These are phyloP conservation scores for Smittium mucronatum DNA, from an alignment of 371 early-diverging fungal genomes.

Conservation along the genomic window DNA sequence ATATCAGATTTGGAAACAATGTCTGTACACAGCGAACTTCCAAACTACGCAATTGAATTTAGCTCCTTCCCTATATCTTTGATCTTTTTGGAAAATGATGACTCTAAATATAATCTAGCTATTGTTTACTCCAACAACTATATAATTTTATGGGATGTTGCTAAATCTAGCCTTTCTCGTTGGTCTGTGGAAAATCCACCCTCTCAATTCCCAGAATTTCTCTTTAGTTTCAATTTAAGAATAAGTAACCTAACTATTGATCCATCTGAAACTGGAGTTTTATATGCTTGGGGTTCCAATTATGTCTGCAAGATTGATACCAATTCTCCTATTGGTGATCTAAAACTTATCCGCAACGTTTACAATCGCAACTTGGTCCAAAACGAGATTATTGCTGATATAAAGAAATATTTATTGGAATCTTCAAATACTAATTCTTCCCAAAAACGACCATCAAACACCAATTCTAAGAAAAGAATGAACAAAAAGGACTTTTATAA, in stretches of 20 bases:
- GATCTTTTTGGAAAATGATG: slow-evolving; percentile 52
- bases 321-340: slow-evolving; percentile 34
- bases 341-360: slow-evolving; percentile 34
- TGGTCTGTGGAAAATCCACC: slow-evolving; percentile 63
- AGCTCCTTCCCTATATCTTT: slow-evolving; percentile 44
- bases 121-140: slow-evolving; percentile 56
- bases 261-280: slow-evolving; percentile 43
- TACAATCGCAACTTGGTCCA: slow-evolving; percentile 44
- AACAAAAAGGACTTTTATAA: not conserved
- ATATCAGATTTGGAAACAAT: slow-evolving; percentile 63
- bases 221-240: slow-evolving; percentile 47
- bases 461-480: not conserved
- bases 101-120: slow-evolving; percentile 49
- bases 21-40: slow-evolving; percentile 55
- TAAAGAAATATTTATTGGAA: too few species aligned
- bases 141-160: slow-evolving; percentile 52
- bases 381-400: slow-evolving; percentile 21
- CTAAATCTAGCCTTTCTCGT: slow-evolving; percentile 46
- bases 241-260: slow-evolving; percentile 60
- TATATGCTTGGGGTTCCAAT: slow-evolving; percentile 54
- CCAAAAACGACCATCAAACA: not conserved
- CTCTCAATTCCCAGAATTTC: slow-evolving; percentile 40
- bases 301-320: slow-evolving; percentile 64
- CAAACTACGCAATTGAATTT: slow-evolving; percentile 35
- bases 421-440: slow-evolving; percentile 19